Evolutionary conservation across 2,329 filamentous ascomycete genomes (phyloP).

Genomic region (Aspergillus ruber): DNA sequence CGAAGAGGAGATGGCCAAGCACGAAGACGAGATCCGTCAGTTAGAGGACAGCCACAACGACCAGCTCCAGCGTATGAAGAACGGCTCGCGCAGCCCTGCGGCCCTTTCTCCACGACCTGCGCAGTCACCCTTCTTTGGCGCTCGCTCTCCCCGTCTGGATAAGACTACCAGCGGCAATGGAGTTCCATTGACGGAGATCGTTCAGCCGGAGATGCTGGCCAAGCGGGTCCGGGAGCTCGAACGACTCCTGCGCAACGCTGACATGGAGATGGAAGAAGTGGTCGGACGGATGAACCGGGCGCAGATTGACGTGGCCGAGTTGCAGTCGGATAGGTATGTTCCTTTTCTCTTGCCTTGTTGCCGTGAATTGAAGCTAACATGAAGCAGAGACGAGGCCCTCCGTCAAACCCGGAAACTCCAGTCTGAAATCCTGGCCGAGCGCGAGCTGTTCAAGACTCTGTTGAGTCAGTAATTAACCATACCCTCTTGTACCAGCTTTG

Average conservation of each 20-base stretch:
- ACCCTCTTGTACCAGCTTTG: background rate
- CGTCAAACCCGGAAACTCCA: slow-evolving; percentile 65
- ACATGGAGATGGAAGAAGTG: slow-evolving; percentile 76
- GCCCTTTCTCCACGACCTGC: slow-evolving; percentile 53
- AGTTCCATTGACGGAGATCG: slow-evolving; percentile 58
- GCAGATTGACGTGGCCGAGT: slow-evolving; percentile 73
- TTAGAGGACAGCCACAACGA: slow-evolving; percentile 71
- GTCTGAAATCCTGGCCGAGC: slow-evolving; percentile 58
- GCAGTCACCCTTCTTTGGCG: slow-evolving; percentile 56
- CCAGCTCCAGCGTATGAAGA: slow-evolving; percentile 68
- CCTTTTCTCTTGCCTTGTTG: slow-evolving; percentile 1
- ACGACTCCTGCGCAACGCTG: slow-evolving; percentile 66
- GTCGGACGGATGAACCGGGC: slow-evolving; percentile 74
- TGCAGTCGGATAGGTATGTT: slow-evolving; percentile 52
- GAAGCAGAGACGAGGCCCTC: slow-evolving; percentile 61
- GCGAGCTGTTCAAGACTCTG: slow-evolving; percentile 51
- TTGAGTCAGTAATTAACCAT: slow-evolving; percentile 22
- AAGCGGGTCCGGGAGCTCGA: slow-evolving; percentile 78
- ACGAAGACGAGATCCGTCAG: slow-evolving; percentile 75
- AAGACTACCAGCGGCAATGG: slow-evolving; percentile 56
- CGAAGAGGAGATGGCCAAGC: slow-evolving; percentile 72
- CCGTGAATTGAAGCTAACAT: slow-evolving; percentile 14
- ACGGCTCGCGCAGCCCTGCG: slow-evolving; percentile 40
- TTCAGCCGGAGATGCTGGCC: slow-evolving; percentile 69
- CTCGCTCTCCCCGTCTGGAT: slow-evolving; percentile 54